phyloP scores from a whole-genome alignment of 148 eudicot genomes.

The Nyssa sinensis region DNA sequence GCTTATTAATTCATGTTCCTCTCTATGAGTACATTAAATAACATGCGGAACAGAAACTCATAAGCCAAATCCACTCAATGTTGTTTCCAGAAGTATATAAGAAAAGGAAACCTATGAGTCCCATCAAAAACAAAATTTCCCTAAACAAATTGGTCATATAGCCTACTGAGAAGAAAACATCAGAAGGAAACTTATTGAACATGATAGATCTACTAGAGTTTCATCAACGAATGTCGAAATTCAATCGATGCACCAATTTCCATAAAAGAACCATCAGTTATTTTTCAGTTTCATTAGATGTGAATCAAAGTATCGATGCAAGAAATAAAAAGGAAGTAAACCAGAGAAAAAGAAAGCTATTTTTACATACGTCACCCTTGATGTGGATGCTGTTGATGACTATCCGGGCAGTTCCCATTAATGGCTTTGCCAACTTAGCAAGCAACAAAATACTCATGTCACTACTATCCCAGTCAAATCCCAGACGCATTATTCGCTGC shows the following conservation, averaged over 20 bases:
- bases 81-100: too few relatives aligned
- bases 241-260: not conserved
- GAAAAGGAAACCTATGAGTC: too few relatives aligned
- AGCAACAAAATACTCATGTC: slow-evolving; percentile 81
- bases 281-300: not conserved
- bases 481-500: slow-evolving; percentile 69
- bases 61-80: not conserved
- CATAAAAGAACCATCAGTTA: not conserved
- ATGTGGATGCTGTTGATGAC: slow-evolving; percentile 76
- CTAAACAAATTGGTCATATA: too few relatives aligned
- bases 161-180: too few relatives aligned
- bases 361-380: slow-evolving; percentile 91
- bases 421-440: slow-evolving; percentile 88
- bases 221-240: not conserved
- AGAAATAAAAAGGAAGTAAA: slow-evolving; percentile 1
- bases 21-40: not conserved
- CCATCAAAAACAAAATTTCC: too few relatives aligned
- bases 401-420: slow-evolving; percentile 92
- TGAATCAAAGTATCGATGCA: not conserved
- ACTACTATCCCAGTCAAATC: slow-evolving; percentile 88
- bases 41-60: not conserved
- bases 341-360: not conserved
- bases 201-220: not conserved
- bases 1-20: not conserved
- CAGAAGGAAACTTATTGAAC: not conserved